These are phyloP conservation scores for Ascochyta fabae DNA, from an alignment of 2,329 filamentous ascomycete species.

Conservation along the genomic window DNA sequence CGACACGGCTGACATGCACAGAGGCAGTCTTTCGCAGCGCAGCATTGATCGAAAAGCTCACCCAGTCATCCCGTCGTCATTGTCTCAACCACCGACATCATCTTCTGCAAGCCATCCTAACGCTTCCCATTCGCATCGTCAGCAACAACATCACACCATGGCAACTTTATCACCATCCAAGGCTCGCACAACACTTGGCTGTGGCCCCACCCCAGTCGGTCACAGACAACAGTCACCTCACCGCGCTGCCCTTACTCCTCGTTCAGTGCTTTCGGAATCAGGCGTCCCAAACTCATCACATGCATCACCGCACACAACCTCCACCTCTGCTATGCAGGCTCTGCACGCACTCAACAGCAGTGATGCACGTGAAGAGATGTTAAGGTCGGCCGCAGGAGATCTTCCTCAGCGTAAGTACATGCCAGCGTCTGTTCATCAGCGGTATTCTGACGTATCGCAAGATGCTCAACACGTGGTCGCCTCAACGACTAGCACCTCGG, in stretches of 20 bases:
- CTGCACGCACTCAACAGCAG: slow-evolving; percentile 31
- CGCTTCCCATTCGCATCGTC: slow-evolving; percentile 24
- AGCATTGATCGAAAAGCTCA: slow-evolving; percentile 3
- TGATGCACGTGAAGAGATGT: neutral
- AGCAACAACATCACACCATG: slow-evolving; percentile 33
- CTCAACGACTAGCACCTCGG: slow-evolving; percentile 5
- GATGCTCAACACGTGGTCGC: slow-evolving; percentile 6
- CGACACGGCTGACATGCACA: slow-evolving; percentile 14
- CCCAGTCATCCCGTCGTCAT: slow-evolving; percentile 2
- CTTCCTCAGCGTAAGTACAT: neutral
- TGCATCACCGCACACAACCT: slow-evolving; percentile 6
- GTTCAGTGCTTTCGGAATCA: slow-evolving; percentile 25
- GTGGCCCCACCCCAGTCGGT: slow-evolving; percentile 3
- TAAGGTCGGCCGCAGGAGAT: neutral
- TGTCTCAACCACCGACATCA: slow-evolving; percentile 17
- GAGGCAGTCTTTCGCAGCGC: slow-evolving; percentile 27
- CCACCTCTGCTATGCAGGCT: slow-evolving; percentile 21
- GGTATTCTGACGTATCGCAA: slow-evolving; percentile 23
- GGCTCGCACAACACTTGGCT: slow-evolving; percentile 12
- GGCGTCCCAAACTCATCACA: neutral
- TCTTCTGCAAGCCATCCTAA: slow-evolving; percentile 20
- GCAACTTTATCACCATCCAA: slow-evolving; percentile 30
- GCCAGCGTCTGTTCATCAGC: neutral
- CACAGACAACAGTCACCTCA: slow-evolving; percentile 2
- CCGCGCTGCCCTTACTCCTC: slow-evolving; percentile 27